Evolutionary conservation across 2,329 filamentous ascomycete genomes (phyloP).

Genomic region (Gremmenia infestans): DNA sequence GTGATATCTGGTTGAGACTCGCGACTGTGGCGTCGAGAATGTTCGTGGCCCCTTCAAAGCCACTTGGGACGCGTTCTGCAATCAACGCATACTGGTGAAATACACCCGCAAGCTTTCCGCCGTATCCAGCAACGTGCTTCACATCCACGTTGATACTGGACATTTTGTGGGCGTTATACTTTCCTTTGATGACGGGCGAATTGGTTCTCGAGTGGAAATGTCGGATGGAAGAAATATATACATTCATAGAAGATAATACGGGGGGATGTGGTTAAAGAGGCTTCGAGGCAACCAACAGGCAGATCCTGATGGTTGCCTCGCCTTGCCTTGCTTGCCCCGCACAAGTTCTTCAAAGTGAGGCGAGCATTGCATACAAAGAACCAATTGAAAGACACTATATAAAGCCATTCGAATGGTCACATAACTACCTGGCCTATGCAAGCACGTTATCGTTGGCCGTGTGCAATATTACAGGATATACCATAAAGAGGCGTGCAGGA

Average conservation of each 20-base stretch:
- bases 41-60: constrained; percentile 16
- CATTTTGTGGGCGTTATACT: constrained; percentile 8
- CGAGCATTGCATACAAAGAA: not conserved
- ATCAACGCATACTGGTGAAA: constrained; percentile 17
- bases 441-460: not conserved
- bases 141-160: constrained; percentile 3
- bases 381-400: not conserved
- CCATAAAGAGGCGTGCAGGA: constrained; percentile 1
- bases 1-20: constrained; percentile 18
- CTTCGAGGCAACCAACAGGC: not conserved
- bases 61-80: not conserved
- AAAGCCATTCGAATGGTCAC: not conserved
- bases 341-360: not conserved
- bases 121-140: constrained; percentile 13
- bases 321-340: not conserved
- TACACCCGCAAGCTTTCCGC: constrained; percentile 15
- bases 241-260: not conserved
- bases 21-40: constrained; percentile 17
- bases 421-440: not conserved
- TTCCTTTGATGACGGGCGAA: not conserved
- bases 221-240: not conserved
- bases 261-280: not conserved
- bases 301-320: not conserved
- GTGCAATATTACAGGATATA: not conserved
- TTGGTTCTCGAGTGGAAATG: not conserved